Base-by-base conservation (phyloP, 495 filamentous ascomycete genomes). In the Aspergillus ostianus region DNA sequence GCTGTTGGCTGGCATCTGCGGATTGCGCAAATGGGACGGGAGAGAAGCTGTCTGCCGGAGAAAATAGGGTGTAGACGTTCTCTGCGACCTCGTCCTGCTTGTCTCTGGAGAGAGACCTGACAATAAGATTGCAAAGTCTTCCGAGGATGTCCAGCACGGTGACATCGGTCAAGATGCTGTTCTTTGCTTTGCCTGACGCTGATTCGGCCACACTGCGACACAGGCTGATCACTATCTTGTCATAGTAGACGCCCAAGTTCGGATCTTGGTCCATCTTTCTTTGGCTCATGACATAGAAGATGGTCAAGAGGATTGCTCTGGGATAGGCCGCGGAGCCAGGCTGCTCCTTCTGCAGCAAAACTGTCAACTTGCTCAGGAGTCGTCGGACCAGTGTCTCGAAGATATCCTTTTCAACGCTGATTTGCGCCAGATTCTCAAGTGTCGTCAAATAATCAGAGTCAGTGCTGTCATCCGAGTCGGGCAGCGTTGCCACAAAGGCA, bases 331-430 rank as follows among this genome's bases (percentile, higher is more conserved):
- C 70, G 23, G 81, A 79, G 3, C 72, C 75, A 20, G 68, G 63
- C 41, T 83, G 74, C 36, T 82, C 77, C 64, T 79, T 82, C 56
- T 84, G 76, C 12, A 90, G 75, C 20, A 87, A 70, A 13, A 82
- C 59, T 30, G 82, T 77, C n/a, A 90, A 64, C 60, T 87, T 90
- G 67, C 85, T 89, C 59, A 88, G 77, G 12, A 91, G 70, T 19
- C 88, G 78, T 45, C 87, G 79, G 53, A 90, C 76, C n/a, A 90
- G 66, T 0, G 87, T 87, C 50, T 89, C 84, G 64, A 90, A 90
- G 27, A 90, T 78, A 32, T 85, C 78, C 53, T 78, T 77, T 60
- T 90, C 88, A 17, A 80, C 75, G 54, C 84, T 85, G 8, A 91
- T 82, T 59, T 89, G 83, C 4, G 88, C 88, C 51, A 91, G 77